Conservation (phyloP, 805 yeast species). For the Candida anglica region DNA sequence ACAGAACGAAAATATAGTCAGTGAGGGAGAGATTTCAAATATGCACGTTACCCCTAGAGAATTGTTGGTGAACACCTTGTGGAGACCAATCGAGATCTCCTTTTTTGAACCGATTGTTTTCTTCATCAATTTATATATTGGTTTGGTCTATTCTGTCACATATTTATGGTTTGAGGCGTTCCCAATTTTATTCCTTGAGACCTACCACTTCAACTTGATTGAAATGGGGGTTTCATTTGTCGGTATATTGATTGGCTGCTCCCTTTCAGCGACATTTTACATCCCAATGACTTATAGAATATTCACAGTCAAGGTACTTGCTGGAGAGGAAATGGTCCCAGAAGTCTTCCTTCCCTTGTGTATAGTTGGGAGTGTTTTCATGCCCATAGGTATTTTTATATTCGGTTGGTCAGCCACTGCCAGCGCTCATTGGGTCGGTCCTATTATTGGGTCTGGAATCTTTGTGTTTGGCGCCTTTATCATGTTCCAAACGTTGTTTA, state of each 20-base stretch:
- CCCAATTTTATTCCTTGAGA: slow-evolving; percentile 50
- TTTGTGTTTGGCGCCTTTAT: slow-evolving; percentile 38
- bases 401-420: slow-evolving; percentile 48
- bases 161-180: slow-evolving; percentile 61
- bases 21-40: slow-evolving; percentile 35
- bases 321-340: slow-evolving; percentile 28
- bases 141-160: slow-evolving; percentile 47
- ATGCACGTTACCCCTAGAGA: slow-evolving; percentile 14
- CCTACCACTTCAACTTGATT: slow-evolving; percentile 44
- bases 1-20: slow-evolving; percentile 43
- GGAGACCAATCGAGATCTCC: slow-evolving; percentile 48
- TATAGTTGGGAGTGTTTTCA: slow-evolving; percentile 34
- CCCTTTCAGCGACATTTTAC: slow-evolving; percentile 32
- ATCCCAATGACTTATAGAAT: slow-evolving; percentile 19
- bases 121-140: slow-evolving; percentile 48
- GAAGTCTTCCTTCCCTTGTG: slow-evolving; percentile 41
- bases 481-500: slow-evolving; percentile 49
- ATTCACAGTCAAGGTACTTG: slow-evolving; percentile 17
- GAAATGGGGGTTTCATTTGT: slow-evolving; percentile 46
- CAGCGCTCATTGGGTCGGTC: slow-evolving; percentile 46
- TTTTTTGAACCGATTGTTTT: slow-evolving; percentile 54
- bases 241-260: slow-evolving; percentile 44
- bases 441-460: slow-evolving; percentile 40
- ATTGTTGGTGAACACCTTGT: slow-evolving; percentile 26
- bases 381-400: slow-evolving; percentile 43